These are phyloP conservation scores for Moesziomyces aphidis DNA, from an alignment of 1,284 basidiomycete genomes.

Conservation along the genomic window DNA sequence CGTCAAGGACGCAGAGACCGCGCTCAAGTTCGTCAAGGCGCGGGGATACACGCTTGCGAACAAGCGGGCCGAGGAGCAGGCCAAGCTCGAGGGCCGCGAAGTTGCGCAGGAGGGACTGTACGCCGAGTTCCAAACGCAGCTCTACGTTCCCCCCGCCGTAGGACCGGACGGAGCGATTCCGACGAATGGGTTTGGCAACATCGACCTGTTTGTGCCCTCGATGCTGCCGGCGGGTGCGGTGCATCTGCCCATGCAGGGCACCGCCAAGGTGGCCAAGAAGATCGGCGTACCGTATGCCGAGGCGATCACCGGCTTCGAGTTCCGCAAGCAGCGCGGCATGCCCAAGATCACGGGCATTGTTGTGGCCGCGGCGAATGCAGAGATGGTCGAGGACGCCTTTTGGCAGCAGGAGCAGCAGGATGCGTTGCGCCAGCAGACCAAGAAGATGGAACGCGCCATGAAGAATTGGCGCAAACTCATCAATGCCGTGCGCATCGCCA, in stretches of 20 bases:
- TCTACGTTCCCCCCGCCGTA: conserved; percentile 82
- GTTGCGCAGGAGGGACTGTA: conserved; percentile 78
- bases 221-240: conserved; percentile 91
- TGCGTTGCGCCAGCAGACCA: conserved; percentile 77
- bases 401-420: conserved; percentile 82
- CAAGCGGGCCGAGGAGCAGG: conserved; percentile 84
- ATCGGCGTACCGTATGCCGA: conserved; percentile 91
- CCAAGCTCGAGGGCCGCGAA: conserved; percentile 68
- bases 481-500: conserved; percentile 85
- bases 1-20: conserved; percentile 80
- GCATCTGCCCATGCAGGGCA: conserved; percentile 78
- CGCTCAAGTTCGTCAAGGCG: conserved; percentile 90
- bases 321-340: conserved; percentile 86
- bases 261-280: conserved; percentile 83
- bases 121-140: conserved; percentile 84
- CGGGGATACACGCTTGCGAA: conserved; percentile 84
- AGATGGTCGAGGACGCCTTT: conserved; percentile 84
- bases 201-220: conserved; percentile 92
- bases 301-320: conserved; percentile 95
- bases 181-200: conserved; percentile 95
- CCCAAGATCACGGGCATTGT: conserved; percentile 90
- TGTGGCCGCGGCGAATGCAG: conserved; percentile 83
- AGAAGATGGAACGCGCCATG: conserved; percentile 82
- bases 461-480: conserved; percentile 90
- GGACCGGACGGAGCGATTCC: conserved; percentile 85